These are phyloP conservation scores for Penicillium dipodomyicola DNA, from an alignment of 495 filamentous ascomycete genomes.

Conservation along the genomic window DNA sequence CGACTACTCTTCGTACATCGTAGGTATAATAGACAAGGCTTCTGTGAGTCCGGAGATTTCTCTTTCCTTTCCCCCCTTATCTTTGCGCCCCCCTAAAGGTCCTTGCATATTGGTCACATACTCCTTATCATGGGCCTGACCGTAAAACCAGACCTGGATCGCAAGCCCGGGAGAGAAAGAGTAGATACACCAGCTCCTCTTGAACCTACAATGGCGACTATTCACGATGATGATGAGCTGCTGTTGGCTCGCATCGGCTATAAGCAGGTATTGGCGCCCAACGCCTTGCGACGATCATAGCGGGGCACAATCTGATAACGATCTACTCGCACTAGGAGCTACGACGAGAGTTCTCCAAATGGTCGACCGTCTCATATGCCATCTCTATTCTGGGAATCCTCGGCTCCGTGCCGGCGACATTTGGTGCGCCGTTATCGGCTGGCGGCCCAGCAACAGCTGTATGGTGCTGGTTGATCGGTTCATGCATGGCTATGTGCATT, in stretches of 20 bases:
- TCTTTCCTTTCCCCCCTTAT: constrained; percentile 13
- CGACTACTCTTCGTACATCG: background rate
- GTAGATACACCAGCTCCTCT: background rate
- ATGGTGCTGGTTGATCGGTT: constrained; percentile 71
- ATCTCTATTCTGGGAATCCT: constrained; percentile 70
- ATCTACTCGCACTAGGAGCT: constrained; percentile 48
- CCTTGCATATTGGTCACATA: constrained; percentile 6
- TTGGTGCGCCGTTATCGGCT: constrained; percentile 57
- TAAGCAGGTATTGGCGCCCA: constrained; percentile 52
- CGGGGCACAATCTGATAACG: constrained; percentile 8
- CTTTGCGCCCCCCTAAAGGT: constrained; percentile 4
- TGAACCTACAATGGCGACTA: constrained; percentile 40
- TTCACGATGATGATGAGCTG: constrained; percentile 64
- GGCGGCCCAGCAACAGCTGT: constrained; percentile 71
- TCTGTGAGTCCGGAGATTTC: constrained; percentile 13
- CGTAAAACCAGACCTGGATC: constrained; percentile 11
- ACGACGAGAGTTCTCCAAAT: constrained; percentile 66
- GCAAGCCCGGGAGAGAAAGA: background rate
- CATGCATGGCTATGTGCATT: constrained; percentile 65
- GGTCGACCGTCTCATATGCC: constrained; percentile 72
- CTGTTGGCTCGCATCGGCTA: constrained; percentile 67
- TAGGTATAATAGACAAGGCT: constrained; percentile 14
- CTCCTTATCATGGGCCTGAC: constrained; percentile 16
- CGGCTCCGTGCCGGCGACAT: constrained; percentile 68
- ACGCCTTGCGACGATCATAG: background rate